Evolutionary conservation across 2,329 filamentous ascomycete genomes (phyloP), one percentile per base, ranked within the genome.

Genomic region (Ophiostoma perfectum): DNA sequence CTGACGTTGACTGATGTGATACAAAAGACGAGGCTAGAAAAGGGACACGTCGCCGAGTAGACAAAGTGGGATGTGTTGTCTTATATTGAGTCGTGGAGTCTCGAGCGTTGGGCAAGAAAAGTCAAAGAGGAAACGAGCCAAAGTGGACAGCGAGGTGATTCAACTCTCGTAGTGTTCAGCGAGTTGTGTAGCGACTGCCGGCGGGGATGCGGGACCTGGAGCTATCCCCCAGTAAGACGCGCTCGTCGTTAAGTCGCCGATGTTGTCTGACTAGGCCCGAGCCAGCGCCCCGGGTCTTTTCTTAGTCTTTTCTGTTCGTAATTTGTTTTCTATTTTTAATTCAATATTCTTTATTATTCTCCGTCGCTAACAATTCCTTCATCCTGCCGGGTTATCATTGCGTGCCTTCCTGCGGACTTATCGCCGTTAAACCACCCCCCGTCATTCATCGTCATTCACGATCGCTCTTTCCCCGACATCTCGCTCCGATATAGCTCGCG

Each of bases 131-230:
- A 27, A 18, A 55, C n/a, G 49, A 55, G n/a, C 49, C 49, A 55
- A 27, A 55, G 49, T 52, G 5, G 47, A 18, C 47, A 52, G 16
- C 47, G 14, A n/a, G 47, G 47, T 52, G 4, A 7, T n/a, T 2
- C 27, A 27, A 2, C 27, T 27, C 27, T 27, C 27, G 27, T 27
- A 55, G 49, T 52, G 16, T 16, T 7, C 47, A 52, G 16, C 47
- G 14, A n/a, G 47, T 16, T 52, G 4, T 3, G 18, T 27, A 27
- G 49, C 49, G 49, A 55, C 49, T 55, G 18, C 49, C 49, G 49
- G 49, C 49, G 49, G 49, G 49, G 49, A 55, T 55, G 49, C 49
- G 49, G 49, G 49, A 14, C 49, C n/a, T 55, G 49, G n/a, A 47
- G 49, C n/a, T 55, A 12, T 52, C 18, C 47, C 42, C 42, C 6